Base-by-base conservation (phyloP, 805 yeast genomes). In the Kuraishia ogatae region DNA sequence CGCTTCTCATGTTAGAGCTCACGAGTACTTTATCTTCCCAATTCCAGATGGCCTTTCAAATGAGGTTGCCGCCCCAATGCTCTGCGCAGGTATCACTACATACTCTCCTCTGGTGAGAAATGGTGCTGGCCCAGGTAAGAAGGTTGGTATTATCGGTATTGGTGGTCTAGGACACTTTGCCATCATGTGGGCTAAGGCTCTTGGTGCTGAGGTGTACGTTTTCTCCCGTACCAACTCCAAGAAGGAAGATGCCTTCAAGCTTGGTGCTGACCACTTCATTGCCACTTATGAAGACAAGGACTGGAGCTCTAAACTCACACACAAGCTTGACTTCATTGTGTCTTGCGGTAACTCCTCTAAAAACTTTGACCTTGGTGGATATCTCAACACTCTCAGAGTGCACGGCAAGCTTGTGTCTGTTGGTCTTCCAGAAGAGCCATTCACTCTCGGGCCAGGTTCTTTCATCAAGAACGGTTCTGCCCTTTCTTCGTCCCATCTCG, bases 71-170 rank as follows among this genome's bases (percentile, higher is more conserved):
- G 91, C 90, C 2, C 91, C 92, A 53, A 71, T 87, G 71, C 70
- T 85, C 72, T 87, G 93, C 73, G 93, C 89, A 55, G 93, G 93
- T 55, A 72, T 84, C 65, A 87, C 93, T 13, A 84, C 82, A 15
- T 86, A 72, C 71, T 79, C 88, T 7, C 93, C 93, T 55, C 68
- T 87, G 61, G 72, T 78, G 56, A 75, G 84, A 67, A 72, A 73
- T 55, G 61, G 68, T 51, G 54, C 58, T 52, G 69, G 68, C 43
- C 61, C 65, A 4, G 74, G 76, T 22, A 72, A 73, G 50, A 75
- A 71, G 50, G 85, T 84, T 53, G 88, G 85, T 49, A 69, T 84
- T 55, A 76, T 79, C 56, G 88, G 87, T 54, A 75, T 84, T 56
- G 89, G 89, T 53, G 89, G 89, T 39, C 74, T 84, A 55, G 89